Evolutionary conservation across 805 yeast genomes (phyloP), one percentile per base, ranked within the genome.

Genomic region (Yamadazyma ubonensis): DNA sequence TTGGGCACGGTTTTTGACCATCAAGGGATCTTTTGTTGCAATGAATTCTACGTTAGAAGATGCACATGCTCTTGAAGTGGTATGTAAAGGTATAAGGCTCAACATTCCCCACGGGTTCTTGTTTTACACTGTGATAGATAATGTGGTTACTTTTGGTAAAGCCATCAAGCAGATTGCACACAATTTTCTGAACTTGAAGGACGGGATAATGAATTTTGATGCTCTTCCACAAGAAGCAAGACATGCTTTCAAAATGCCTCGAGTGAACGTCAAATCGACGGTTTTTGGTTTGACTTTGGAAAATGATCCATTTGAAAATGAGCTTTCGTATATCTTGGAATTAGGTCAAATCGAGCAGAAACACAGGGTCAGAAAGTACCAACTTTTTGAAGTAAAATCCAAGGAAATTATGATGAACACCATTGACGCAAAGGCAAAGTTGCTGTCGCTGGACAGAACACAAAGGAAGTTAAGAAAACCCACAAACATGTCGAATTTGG

Each of bases 281-380:
- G 66, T 76, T 29, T 69, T 86, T 46, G 67, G 83, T 4, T 63
- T 89, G 27, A 71, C 83, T 17, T 70, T 89, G 46, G 96, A 86
- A 41, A 95, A 86, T 58, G 97, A 91, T 59, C 91, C 95, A 6
- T 89, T 90, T 57, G 98, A 91, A 59, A 69, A 80, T 6, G 81
- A 86, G 50, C 62, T 90, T 33, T 74, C 78, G 16, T 67, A 77
- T 52, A 76, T 83, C 19, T 80, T 74, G 52, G 81, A 82, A 49
- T 68, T 83, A 8, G 95, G 95, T 1, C 36, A 63, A 15, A 43
- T 70, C n/a, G 91, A 82, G 49, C 95, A 87, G 54, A 70, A 67
- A 47, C 65, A 70, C 37, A 69, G 96, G 45, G 36, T 76, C 9
- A 76, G 75, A 17, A 81, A 84, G 33, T 37, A 49, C 29, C 57